phyloP scores from a whole-genome alignment of 345 rosid species.

The Rhodomyrtus tomentosa region DNA sequence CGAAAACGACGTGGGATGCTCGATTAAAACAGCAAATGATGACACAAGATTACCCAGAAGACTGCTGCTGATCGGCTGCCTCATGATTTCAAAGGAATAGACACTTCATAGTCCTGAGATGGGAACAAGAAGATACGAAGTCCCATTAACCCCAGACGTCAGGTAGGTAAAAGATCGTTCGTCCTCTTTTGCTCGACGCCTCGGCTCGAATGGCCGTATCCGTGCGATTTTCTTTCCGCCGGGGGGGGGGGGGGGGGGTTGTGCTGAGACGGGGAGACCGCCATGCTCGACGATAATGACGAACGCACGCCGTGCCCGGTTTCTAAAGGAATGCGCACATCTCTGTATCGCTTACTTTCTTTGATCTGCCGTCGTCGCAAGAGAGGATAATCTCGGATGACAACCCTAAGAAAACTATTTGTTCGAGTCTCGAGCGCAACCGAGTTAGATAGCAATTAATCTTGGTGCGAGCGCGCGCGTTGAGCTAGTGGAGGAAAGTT shows the following conservation, averaged over 20 bases:
- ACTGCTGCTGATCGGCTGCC: background rate
- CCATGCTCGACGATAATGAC: background rate
- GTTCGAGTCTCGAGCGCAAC: background rate
- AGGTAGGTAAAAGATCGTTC: background rate
- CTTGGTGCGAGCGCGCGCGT: too few relatives aligned
- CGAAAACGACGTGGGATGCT: background rate
- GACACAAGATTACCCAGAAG: background rate
- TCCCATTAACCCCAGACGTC: background rate
- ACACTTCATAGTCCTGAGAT: background rate
- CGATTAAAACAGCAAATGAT: background rate
- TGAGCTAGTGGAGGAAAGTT: background rate
- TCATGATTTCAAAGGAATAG: background rate
- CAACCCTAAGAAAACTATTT: too few relatives aligned
- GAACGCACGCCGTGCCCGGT: too few relatives aligned
- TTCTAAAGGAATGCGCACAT: background rate
- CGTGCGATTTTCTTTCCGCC: background rate
- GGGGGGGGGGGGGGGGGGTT: too few relatives aligned
- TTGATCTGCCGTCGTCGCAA: too few relatives aligned
- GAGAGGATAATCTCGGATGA: too few relatives aligned
- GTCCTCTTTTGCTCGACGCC: background rate
- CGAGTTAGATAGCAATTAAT: too few relatives aligned
- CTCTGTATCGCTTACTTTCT: background rate
- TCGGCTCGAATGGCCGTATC: background rate
- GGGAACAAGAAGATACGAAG: background rate
- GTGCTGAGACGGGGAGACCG: background rate